Conservation (phyloP, 2,329 filamentous ascomycete species). For the Verticillium isaacii region DNA sequence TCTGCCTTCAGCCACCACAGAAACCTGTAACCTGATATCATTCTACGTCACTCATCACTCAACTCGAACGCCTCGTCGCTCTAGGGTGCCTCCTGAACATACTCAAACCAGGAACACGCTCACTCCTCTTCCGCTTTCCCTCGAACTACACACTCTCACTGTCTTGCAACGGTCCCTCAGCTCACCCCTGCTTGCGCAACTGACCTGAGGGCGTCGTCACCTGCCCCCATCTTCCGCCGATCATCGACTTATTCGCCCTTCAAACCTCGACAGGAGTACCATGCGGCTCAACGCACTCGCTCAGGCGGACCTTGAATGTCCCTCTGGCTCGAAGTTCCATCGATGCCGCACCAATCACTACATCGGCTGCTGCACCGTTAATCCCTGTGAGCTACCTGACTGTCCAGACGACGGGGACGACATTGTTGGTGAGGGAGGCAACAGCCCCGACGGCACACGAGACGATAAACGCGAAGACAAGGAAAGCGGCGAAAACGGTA, state of each 20-base stretch:
- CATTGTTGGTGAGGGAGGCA: neutral
- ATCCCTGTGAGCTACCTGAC: conserved; percentile 31
- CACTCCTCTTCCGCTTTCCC: neutral
- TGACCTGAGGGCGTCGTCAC: neutral
- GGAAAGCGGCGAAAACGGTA: neutral
- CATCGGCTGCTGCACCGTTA: conserved; percentile 38
- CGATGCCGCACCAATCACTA: conserved; percentile 30
- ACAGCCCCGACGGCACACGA: neutral
- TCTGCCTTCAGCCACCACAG: neutral
- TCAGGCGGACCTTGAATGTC: conserved; percentile 17
- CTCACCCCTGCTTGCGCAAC: neutral
- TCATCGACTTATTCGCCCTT: neutral
- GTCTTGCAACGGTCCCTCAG: too few species aligned
- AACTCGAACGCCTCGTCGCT: neutral
- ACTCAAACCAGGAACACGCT: neutral
- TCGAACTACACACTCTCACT: too few species aligned
- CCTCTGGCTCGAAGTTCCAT: conserved; percentile 27
- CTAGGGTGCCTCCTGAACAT: neutral
- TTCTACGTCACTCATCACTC: neutral
- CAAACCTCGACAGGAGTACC: neutral
- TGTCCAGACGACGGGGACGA: conserved; percentile 21
- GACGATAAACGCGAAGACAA: neutral
- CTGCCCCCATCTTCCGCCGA: neutral
- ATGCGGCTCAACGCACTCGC: neutral
- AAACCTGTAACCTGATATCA: neutral